These are phyloP conservation scores for Ophiostoma montium DNA, from an alignment of 2,329 filamentous ascomycete species.

Conservation along the genomic window DNA sequence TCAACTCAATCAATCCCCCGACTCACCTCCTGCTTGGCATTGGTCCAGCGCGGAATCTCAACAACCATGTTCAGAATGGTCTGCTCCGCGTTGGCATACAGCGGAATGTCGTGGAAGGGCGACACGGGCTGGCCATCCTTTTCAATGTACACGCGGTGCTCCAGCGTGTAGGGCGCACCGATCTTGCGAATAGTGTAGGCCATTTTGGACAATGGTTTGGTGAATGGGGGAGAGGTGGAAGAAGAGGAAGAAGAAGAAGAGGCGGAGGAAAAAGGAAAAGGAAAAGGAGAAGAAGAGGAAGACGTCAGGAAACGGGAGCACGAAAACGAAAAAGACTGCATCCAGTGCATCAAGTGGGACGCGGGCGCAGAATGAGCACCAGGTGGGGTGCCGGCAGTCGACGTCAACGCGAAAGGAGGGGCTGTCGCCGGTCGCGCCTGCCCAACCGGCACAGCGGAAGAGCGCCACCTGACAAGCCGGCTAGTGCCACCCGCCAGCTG, in stretches of 20 bases:
- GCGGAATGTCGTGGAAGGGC: slow-evolving; percentile 95
- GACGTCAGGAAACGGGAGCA: neutral
- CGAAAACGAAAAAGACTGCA: neutral
- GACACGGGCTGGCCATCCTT: slow-evolving; percentile 91
- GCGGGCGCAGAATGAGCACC: slow-evolving; percentile 4
- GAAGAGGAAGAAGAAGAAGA: slow-evolving; percentile 7
- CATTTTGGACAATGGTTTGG: slow-evolving; percentile 26
- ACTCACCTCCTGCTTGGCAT: slow-evolving; percentile 95
- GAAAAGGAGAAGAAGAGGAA: neutral
- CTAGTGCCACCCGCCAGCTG: neutral
- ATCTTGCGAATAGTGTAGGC: slow-evolving; percentile 75
- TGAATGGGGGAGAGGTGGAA: slow-evolving; percentile 8
- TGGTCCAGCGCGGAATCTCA: slow-evolving; percentile 99
- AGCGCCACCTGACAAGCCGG: neutral
- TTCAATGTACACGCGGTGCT: slow-evolving; percentile 96
- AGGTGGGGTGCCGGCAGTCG: slow-evolving; percentile 6
- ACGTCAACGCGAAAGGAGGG: slow-evolving; percentile 2
- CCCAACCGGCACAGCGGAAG: neutral
- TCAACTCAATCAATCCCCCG: neutral
- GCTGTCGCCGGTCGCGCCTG: neutral
- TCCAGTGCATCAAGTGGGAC: neutral
- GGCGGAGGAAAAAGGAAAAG: neutral
- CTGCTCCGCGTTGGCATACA: slow-evolving; percentile 93
- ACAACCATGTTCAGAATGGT: slow-evolving; percentile 98
- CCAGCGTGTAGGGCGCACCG: slow-evolving; percentile 78